Evolutionary conservation across 2,329 filamentous ascomycete genomes (phyloP).

Genomic region (Conoideocrella luteorostrata): DNA sequence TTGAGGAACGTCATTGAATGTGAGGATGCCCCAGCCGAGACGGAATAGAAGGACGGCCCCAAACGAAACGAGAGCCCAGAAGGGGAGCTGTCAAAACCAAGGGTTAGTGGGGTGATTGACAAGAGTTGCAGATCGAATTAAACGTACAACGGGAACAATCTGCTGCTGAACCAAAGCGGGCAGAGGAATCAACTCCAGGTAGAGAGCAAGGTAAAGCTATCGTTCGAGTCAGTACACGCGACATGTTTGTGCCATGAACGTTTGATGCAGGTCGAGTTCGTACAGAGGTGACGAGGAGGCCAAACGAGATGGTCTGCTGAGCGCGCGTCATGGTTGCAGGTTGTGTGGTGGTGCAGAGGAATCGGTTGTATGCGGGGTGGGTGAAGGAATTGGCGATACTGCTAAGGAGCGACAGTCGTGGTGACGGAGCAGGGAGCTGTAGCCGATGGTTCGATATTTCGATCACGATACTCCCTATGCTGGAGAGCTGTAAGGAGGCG

Average conservation of each 20-base stretch:
- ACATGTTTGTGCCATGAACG: conserved; percentile 12
- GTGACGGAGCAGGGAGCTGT: conserved; percentile 7
- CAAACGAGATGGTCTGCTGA: conserved; percentile 83
- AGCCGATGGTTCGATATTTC: neutral
- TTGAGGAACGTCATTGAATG: conserved; percentile 91
- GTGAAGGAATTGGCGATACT: conserved; percentile 6
- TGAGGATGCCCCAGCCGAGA: conserved; percentile 86
- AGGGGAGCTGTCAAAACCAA: conserved; percentile 61
- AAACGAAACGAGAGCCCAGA: conserved; percentile 87
- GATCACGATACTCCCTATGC: too few species aligned
- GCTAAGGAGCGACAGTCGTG: conserved; percentile 11
- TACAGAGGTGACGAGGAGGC: conserved; percentile 84
- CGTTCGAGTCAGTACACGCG: conserved; percentile 5
- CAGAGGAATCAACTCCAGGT: conserved; percentile 75
- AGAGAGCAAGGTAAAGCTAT: conserved; percentile 88
- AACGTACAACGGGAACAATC: conserved; percentile 78
- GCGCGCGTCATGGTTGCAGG: conserved; percentile 79
- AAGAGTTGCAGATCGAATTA: neutral
- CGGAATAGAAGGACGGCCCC: conserved; percentile 88
- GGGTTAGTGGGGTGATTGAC: neutral
- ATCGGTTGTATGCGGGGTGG: neutral
- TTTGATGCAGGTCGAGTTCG: conserved; percentile 3
- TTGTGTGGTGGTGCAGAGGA: neutral
- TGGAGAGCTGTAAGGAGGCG: conserved; percentile 7
- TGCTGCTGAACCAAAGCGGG: conserved; percentile 72